Evolutionary conservation across 306 rosid species (phyloP).

Genomic region (Pterocarpus macrocarpus): DNA sequence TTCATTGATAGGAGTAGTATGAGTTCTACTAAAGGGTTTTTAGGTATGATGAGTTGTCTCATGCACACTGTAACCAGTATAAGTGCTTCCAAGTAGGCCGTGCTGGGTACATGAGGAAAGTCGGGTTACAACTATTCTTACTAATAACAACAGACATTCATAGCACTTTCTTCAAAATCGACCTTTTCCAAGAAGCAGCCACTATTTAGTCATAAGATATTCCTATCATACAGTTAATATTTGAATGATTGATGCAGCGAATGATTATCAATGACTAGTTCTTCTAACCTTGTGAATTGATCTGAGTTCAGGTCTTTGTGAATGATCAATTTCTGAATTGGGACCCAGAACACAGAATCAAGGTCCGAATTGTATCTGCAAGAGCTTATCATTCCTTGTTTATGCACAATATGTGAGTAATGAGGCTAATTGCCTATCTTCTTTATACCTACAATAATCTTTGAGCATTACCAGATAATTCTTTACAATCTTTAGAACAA

Average conservation of each 20-base stretch:
- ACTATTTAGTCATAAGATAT: background rate
- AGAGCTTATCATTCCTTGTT: constrained; percentile 90
- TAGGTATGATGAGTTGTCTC: background rate
- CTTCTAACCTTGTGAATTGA: constrained; percentile 30
- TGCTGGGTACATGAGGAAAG: background rate
- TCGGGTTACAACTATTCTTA: background rate
- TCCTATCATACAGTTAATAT: background rate
- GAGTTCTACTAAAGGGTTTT: background rate
- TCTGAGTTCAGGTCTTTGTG: constrained; percentile 72
- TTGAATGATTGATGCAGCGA: background rate
- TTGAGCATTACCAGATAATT: constrained; percentile 29
- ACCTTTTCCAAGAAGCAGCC: constrained; percentile 11
- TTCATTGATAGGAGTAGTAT: background rate
- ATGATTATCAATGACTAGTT: constrained; percentile 7
- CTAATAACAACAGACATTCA: background rate
- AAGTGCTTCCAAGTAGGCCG: background rate
- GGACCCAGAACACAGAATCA: constrained; percentile 82
- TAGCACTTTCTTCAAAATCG: background rate
- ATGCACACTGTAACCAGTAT: background rate
- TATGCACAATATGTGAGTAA: constrained; percentile 91
- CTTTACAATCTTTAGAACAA: constrained; percentile 9
- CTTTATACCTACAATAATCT: background rate
- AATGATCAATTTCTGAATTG: constrained; percentile 90
- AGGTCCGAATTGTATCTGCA: constrained; percentile 87
- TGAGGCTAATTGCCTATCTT: background rate